These are phyloP conservation scores for Rosa lucieae DNA, from an alignment of 306 rosid species.

Conservation along the genomic window DNA sequence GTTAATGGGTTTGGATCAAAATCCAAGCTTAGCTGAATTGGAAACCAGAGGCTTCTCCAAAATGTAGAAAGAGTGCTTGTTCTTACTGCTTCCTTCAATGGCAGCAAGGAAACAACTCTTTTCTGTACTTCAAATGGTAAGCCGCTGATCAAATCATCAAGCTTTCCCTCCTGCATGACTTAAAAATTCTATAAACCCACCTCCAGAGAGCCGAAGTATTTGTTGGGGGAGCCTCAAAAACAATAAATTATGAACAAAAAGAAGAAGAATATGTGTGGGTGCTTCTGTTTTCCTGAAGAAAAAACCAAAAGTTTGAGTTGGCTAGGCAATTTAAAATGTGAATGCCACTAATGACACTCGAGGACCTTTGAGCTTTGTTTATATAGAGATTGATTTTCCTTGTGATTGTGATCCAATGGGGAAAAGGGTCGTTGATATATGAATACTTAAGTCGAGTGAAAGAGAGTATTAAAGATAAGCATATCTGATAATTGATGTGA, in stretches of 20 bases:
- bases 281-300: not conserved
- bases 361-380: not conserved
- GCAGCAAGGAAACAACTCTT: constrained; percentile 22
- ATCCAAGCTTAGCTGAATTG: constrained; percentile 11
- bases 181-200: not conserved
- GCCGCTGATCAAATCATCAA: constrained; percentile 27
- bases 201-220: not conserved
- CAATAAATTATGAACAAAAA: too few relatives aligned
- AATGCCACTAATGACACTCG: not conserved
- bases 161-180: constrained; percentile 12
- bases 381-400: not conserved
- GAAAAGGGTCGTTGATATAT: not conserved
- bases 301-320: not conserved
- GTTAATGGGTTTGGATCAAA: not conserved
- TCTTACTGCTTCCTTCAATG: constrained; percentile 33
- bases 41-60: constrained; percentile 28
- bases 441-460: not conserved
- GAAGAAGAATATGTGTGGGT: not conserved
- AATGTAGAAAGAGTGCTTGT: constrained; percentile 15
- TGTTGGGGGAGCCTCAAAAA: not conserved
- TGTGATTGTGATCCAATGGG: too few relatives aligned
- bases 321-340: not conserved
- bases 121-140: constrained; percentile 20
- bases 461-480: not conserved
- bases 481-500: not conserved